Evolutionary conservation across 495 filamentous ascomycete genomes (phyloP), one percentile per base, ranked within the genome.

Genomic region (Talaromyces borbonicus): DNA sequence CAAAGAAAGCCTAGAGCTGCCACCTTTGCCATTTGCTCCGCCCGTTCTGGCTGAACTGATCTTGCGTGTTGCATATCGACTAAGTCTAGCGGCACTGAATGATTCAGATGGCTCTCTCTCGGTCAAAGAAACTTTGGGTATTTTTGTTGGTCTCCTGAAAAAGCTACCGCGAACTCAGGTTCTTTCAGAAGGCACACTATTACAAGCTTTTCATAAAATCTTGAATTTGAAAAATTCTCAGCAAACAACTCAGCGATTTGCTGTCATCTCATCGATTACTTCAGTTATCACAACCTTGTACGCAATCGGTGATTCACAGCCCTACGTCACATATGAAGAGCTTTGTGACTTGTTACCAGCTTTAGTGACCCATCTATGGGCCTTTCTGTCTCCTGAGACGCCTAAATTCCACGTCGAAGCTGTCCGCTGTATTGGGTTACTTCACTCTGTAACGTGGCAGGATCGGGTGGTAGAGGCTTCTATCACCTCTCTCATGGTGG

Each of bases 391-490:
- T 0, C 81, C 86, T 18, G 65, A 81, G 15, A 81, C 80, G 46
- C 90, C 88, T 0, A 93, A 93, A 56, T 90, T 90, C 52, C 92
- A 95, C 58, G 87, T 97, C 18, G 90, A 97, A 60, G 80, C 87
- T 26, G 86, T 93, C 37, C 83, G 85, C 40, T 84, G 79, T 50
- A 63, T 97, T 11, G 93, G 90, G 84, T 78, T 84, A 40, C 65
- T 97, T 33, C 87, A 97, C 52, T 77, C 77, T 0, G 74, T 78
- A 7, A 74, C 78, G 24, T 67, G 65, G 50, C 58, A 65, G n/a
- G 67, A 73, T 46, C 71, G 78, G 51, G 61, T 72, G 20, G 77
- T 95, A 12, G 90, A 96, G 62, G 85, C 86, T 27, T 77, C 86
- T 4, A 82, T 95, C 40, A 79, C 85, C 27, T 72, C 78, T 22